Percentiles rank a stretch among this genome's conserved stretches.
phyloP scores from a whole-genome alignment of 1,284 basidiomycete species.

The Papiliotrema terrestris region DNA sequence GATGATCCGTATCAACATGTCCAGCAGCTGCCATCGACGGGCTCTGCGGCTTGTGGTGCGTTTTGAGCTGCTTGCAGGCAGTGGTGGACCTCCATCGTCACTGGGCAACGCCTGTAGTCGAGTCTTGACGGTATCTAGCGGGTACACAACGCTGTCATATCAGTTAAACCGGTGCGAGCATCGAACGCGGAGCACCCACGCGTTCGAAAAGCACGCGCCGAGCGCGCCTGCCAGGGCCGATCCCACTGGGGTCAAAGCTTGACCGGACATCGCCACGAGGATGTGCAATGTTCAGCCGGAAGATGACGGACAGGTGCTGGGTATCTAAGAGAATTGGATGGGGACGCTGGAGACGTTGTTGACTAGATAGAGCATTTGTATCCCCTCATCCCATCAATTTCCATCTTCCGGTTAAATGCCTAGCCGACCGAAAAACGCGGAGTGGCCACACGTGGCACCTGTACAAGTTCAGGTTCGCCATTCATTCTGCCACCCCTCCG shows the following conservation, averaged over 20 bases:
- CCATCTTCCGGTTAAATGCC: no score
- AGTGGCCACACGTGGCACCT: no score
- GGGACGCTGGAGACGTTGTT: no score
- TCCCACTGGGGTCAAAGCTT: slow-evolving; percentile 77
- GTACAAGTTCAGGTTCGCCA: no score
- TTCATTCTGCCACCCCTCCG: no score
- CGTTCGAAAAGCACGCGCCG: slow-evolving; percentile 87
- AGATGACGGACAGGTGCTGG: no score
- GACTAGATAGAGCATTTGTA: no score
- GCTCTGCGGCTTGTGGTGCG: neutral
- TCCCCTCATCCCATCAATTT: no score
- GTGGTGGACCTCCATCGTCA: neutral
- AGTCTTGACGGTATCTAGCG: slow-evolving; percentile 94
- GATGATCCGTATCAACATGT: slow-evolving; percentile 66
- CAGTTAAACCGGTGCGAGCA: neutral
- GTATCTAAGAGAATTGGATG: no score
- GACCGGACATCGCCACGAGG: slow-evolving; percentile 6
- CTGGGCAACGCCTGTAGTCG: slow-evolving; percentile 71
- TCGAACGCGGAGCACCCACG: slow-evolving; percentile 59
- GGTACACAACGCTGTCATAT: slow-evolving; percentile 75
- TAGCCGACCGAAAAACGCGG: no score
- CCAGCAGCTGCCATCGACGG: slow-evolving; percentile 53
- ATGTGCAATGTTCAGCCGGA: no score
- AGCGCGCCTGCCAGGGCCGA: slow-evolving; percentile 92
- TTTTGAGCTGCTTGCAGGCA: neutral